These are phyloP conservation scores for Lactuca sativa DNA, from an alignment of 129 eudicot genomes.

Conservation along the genomic window DNA sequence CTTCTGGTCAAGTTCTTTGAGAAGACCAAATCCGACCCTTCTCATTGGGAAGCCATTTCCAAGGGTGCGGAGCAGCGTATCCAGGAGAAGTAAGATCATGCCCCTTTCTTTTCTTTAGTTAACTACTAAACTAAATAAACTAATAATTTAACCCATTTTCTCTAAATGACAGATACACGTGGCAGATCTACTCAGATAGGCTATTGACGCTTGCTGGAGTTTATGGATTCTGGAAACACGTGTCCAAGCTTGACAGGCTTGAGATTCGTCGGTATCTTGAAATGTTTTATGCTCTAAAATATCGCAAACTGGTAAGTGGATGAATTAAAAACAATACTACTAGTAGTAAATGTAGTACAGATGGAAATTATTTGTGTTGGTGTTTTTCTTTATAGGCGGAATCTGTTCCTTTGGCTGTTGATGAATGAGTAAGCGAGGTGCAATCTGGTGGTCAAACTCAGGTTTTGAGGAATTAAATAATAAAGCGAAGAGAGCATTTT, in stretches of 20 bases:
- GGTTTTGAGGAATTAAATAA: not conserved
- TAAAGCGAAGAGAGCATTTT: slow-evolving; percentile 32
- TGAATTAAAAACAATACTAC: not conserved
- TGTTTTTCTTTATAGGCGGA: slow-evolving; percentile 53
- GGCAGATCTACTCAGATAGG: slow-evolving; percentile 50
- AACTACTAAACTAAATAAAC: not conserved
- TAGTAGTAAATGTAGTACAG: no score
- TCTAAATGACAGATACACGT: slow-evolving; percentile 34
- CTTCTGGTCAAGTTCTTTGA: slow-evolving; percentile 45
- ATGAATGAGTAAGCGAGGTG: slow-evolving; percentile 36
- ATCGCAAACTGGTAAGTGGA: slow-evolving; percentile 35
- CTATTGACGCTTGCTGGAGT: slow-evolving; percentile 48
- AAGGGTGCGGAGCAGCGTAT: slow-evolving; percentile 43
- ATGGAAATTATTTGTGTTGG: not conserved
- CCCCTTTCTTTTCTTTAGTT: not conserved
- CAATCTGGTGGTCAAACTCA: not conserved
- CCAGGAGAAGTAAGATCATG: slow-evolving; percentile 38
- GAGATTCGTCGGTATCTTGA: slow-evolving; percentile 51
- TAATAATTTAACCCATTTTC: not conserved
- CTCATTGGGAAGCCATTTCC: slow-evolving; percentile 47
- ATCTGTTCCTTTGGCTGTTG: slow-evolving; percentile 69
- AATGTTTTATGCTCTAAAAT: slow-evolving; percentile 45
- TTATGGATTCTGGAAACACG: slow-evolving; percentile 49
- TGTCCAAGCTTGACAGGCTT: slow-evolving; percentile 39
- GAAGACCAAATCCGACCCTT: slow-evolving; percentile 33